Base-by-base conservation (phyloP, 2,329 filamentous ascomycete genomes). In the Arthrobotrys musiformis region DNA sequence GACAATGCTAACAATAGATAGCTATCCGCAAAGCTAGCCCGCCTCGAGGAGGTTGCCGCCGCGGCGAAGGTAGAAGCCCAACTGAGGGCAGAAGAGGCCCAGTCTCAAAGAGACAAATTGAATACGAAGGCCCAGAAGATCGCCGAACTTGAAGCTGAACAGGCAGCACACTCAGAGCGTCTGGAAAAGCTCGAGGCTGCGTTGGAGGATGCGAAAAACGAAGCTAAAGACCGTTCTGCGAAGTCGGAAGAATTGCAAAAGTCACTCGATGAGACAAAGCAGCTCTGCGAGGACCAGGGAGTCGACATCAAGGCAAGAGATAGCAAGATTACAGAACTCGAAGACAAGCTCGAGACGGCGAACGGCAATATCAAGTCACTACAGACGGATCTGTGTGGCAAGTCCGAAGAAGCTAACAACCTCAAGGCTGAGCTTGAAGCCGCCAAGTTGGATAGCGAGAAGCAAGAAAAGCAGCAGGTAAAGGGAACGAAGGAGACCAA, bases 21-120 rank as follows among this genome's bases (percentile, higher is more conserved):
- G 70, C 24, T 19, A 28, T 50, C 56, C 54, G 46, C 22, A 4
- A 69, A 64, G 22, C 56, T 50, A 9, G 9, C 17, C 4, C 60
- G 56, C 11, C 46, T 63, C 2, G 63, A 76, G 11, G 35, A 37
- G 11, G 26, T 40, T 24, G 17, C 68, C 19, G 22, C 26, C n/a
- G 58, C 48, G 6, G 19, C 64, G 8, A 76, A 40, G 15, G 63
- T 24, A 9, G 70, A 68, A 13, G 44, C 58, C 6, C 70, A 75
- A n/a, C 22, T 62, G 9, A 26, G 37, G 11, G 22, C 62, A 13
- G 40, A 69, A 17, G 56, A 76, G 28, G 58, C 37, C 11, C 54
- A 48, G 17, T 56, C 70, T 4, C 33, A 75, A 15, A 30, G n/a
- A 60, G 24, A 33, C 7, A 4, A 63, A 9, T 17, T 37, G 17